Evolutionary conservation across 2,329 filamentous ascomycete species (phyloP), one percentile per base, ranked within the genome.

Genomic region (Pseudogymnoascus sp.): DNA sequence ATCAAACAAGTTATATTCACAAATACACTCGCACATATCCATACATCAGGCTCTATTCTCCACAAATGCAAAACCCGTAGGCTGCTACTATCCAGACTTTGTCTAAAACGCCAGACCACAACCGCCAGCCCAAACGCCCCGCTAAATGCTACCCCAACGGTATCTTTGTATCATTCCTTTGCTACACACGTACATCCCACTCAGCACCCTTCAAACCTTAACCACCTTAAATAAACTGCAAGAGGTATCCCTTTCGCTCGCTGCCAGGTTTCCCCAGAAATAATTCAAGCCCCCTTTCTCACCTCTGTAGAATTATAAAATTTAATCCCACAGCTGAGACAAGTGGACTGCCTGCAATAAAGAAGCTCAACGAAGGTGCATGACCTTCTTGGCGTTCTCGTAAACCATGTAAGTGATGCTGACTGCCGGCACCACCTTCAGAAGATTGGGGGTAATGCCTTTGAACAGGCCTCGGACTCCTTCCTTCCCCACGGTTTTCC

Each of bases 381-480:
- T 79, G 36, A 89, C 74, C 70, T 82, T 84, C 80, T 96, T 96
- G 63, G 90, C 86, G 73, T 95, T 95, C 77, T 96, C 92, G 73
- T 96, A 96, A 66, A 95, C 89, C 71, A 96, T 86, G 81, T 95
- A 96, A 63, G 91, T 93, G 74, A 99, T 97, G 71, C 92, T 96
- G 62, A 99, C 88, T 31, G 95, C 92, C 1, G 95, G 95, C 8
- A 95, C 92, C 37, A 99, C 95, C 79, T 99, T 99, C 70, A 99
- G 81, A 40, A 99, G 80, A 73, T 97, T 99, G 4, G 95, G 95
- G 45, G 93, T 96, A 68, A 97, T 80, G 1, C 95, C 95, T 76
- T 96, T 96, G 81, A 96, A 99, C 64, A 99, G 80, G 2, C 95
- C 95, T 65, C 90, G 83, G 39, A 90, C 74, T 1, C 95, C 95